These are phyloP conservation scores for Mycena alexandri DNA, from an alignment of 768 basidiomycete species.

Conservation along the genomic window DNA sequence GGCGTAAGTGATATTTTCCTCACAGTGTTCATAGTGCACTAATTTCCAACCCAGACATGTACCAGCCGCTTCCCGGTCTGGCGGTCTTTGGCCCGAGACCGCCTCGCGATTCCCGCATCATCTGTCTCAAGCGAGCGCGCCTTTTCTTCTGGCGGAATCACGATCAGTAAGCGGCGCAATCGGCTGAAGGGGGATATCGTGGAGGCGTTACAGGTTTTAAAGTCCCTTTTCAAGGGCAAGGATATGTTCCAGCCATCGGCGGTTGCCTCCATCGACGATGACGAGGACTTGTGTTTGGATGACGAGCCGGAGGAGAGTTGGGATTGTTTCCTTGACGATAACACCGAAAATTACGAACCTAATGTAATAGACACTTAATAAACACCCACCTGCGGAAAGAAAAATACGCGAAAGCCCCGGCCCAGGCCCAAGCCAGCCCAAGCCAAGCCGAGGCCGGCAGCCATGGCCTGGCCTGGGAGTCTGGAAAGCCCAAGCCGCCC, in stretches of 20 bases:
- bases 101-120: slow-evolving; percentile 54
- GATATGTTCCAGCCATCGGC: slow-evolving; percentile 42
- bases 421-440: too few species aligned
- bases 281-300: not conserved
- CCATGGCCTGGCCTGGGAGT: too few species aligned
- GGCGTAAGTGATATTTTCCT: slow-evolving; percentile 1
- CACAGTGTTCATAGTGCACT: not conserved
- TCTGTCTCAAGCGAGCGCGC: slow-evolving; percentile 47
- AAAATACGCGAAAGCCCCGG: too few species aligned
- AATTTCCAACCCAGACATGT: not conserved
- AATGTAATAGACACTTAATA: not conserved
- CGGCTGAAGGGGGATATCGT: slow-evolving; percentile 52
- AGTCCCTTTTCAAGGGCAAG: slow-evolving; percentile 41
- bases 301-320: slow-evolving; percentile 25
- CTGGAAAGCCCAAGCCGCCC: too few species aligned
- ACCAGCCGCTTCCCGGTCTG: slow-evolving; percentile 45
- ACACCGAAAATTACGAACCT: slow-evolving; percentile 7
- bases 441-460: too few species aligned
- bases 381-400: too few species aligned
- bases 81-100: slow-evolving; percentile 53
- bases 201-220: slow-evolving; percentile 48
- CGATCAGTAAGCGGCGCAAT: slow-evolving; percentile 50
- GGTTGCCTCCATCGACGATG: not conserved
- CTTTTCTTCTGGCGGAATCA: slow-evolving; percentile 56
- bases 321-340: slow-evolving; percentile 27